phyloP scores from a whole-genome alignment of 768 basidiomycete species.

The Sporobolomyces roseus region DNA sequence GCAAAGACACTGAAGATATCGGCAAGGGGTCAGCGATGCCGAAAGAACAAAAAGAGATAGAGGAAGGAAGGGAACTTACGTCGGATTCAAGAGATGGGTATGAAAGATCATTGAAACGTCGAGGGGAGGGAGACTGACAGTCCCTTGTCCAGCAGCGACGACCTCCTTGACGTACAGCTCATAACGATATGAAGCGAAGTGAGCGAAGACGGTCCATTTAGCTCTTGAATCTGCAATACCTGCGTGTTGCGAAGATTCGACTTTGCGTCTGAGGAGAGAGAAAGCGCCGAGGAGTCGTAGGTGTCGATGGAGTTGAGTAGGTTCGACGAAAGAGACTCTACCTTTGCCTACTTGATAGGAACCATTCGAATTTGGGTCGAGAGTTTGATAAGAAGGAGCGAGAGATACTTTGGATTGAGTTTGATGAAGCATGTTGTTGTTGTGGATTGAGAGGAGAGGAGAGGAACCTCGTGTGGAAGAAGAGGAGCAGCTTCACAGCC shows the following conservation, averaged over 20 bases:
- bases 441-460: background rate
- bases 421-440: background rate
- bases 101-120: conserved; percentile 6
- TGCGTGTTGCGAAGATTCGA: background rate
- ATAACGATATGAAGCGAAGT: background rate
- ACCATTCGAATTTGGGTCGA: background rate
- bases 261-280: background rate
- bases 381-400: conserved; percentile 8
- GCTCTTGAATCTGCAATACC: background rate
- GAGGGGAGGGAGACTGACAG: background rate
- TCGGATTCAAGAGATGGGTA: conserved; percentile 10
- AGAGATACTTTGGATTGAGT: background rate
- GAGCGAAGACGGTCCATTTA: conserved; percentile 11
- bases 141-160: background rate
- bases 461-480: background rate
- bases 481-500: too few species aligned
- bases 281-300: conserved; percentile 1
- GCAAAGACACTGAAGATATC: background rate
- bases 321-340: background rate
- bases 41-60: too few species aligned
- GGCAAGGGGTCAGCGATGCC: too few species aligned
- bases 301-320: background rate
- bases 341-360: background rate
- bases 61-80: background rate
- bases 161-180: background rate